phyloP scores from a whole-genome alignment of 2,329 filamentous ascomycete species.

The Scorias spongiosa region DNA sequence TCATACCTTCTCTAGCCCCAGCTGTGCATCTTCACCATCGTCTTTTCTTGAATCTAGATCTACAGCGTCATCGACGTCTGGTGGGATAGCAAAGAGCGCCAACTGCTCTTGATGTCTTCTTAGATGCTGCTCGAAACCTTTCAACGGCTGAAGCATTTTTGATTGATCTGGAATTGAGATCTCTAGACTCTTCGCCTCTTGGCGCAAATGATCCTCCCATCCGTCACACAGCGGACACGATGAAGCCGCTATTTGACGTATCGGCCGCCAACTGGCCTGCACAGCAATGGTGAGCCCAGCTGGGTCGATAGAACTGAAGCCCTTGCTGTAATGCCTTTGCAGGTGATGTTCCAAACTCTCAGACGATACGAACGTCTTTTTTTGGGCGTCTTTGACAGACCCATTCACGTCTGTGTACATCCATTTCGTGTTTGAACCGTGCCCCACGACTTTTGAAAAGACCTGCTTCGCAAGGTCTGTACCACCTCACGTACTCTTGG shows the following conservation, averaged over 20 bases:
- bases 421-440: constrained; percentile 12
- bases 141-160: neutral
- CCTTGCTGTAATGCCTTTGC: neutral
- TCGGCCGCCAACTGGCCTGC: neutral
- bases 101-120: constrained; percentile 4
- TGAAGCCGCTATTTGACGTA: neutral
- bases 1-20: neutral
- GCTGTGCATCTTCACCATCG: neutral
- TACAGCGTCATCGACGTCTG: neutral
- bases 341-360: neutral
- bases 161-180: neutral
- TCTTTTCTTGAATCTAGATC: neutral
- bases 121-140: constrained; percentile 5
- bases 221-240: neutral
- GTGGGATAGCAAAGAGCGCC: constrained; percentile 2
- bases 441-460: constrained; percentile 9
- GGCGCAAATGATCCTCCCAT: neutral
- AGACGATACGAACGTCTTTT: neutral
- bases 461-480: constrained; percentile 7
- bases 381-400: constrained; percentile 8
- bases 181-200: neutral
- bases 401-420: constrained; percentile 8
- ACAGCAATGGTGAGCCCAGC: neutral
- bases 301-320: neutral
- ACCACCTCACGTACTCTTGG: too few species aligned